Conservation (phyloP, 164 flowering plant genomes). For the Sedum album region DNA sequence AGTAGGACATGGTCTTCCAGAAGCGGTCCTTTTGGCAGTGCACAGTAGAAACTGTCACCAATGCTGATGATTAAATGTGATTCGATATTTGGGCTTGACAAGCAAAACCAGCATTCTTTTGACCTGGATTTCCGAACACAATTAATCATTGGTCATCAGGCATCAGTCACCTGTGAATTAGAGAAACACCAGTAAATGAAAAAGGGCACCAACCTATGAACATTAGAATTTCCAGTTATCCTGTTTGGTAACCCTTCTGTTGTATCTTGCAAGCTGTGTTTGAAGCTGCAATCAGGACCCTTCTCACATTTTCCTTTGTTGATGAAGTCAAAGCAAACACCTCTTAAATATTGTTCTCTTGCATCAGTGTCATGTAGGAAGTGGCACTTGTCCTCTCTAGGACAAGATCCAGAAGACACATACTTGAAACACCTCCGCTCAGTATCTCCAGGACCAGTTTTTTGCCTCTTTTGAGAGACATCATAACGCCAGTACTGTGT, state of each 20-base stretch:
- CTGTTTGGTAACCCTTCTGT: slow-evolving; percentile 27
- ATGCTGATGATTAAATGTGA: slow-evolving; percentile 73
- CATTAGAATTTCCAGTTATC: slow-evolving; percentile 24
- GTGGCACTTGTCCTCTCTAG: slow-evolving; percentile 63
- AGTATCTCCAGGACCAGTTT: slow-evolving; percentile 45
- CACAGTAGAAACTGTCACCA: slow-evolving; percentile 75
- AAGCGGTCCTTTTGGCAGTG: slow-evolving; percentile 85
- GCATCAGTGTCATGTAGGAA: slow-evolving; percentile 70
- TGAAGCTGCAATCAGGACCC: slow-evolving; percentile 79
- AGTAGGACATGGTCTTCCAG: slow-evolving; percentile 70
- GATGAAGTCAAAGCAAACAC: slow-evolving; percentile 90
- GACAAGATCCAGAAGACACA: slow-evolving; percentile 76
- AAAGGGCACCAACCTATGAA: slow-evolving; percentile 40
- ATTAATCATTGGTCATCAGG: neutral
- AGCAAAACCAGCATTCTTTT: slow-evolving; percentile 92
- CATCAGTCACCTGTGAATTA: neutral
- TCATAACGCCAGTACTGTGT: slow-evolving; percentile 95
- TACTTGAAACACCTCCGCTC: slow-evolving; percentile 72
- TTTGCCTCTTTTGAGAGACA: slow-evolving; percentile 66
- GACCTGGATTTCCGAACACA: slow-evolving; percentile 40
- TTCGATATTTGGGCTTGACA: slow-evolving; percentile 82
- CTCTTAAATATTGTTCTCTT: slow-evolving; percentile 58
- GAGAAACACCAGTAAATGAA: neutral
- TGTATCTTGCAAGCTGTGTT: slow-evolving; percentile 61
- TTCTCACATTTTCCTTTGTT: slow-evolving; percentile 90